Percentiles rank a stretch among this genome's conserved stretches.
Evolutionary conservation across 345 rosid genomes (phyloP).

Genomic region (Pseudoturritis turrita): DNA sequence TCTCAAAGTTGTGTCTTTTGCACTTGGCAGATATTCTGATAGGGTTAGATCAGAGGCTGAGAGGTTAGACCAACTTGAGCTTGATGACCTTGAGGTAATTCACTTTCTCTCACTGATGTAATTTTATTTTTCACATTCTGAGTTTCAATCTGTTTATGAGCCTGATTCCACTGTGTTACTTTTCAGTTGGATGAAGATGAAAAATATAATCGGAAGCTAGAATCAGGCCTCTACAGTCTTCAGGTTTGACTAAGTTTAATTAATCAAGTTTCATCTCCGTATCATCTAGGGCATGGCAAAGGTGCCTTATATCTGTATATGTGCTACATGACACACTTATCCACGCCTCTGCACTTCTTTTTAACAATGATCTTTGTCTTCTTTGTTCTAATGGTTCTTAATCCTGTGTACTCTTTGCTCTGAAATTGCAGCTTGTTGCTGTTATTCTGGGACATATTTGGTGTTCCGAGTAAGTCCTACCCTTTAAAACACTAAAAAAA

Average conservation of each 20-base stretch:
- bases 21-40: constrained; percentile 61
- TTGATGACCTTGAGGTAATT: constrained; percentile 86
- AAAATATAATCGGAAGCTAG: constrained; percentile 72
- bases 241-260: constrained; percentile 52
- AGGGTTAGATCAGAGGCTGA: constrained; percentile 76
- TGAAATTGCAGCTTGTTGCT: constrained; percentile 66
- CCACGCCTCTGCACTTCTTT: not conserved
- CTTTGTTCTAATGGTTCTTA: not conserved
- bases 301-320: not conserved
- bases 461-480: constrained; percentile 85
- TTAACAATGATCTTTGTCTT: not conserved
- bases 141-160: not conserved
- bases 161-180: constrained; percentile 4
- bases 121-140: not conserved
- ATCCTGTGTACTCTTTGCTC: not conserved
- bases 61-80: constrained; percentile 62
- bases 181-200: constrained; percentile 91
- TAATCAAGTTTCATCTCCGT: not conserved
- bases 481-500: not conserved
- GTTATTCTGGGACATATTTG: constrained; percentile 89
- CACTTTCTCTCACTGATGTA: not conserved
- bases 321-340: not conserved
- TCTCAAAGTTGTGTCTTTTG: not conserved
- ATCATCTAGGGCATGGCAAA: not conserved
- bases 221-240: constrained; percentile 92